Evolutionary conservation across 352 stramenopile genomes (phyloP).

Genomic region (Elongisporangium prolatum): DNA sequence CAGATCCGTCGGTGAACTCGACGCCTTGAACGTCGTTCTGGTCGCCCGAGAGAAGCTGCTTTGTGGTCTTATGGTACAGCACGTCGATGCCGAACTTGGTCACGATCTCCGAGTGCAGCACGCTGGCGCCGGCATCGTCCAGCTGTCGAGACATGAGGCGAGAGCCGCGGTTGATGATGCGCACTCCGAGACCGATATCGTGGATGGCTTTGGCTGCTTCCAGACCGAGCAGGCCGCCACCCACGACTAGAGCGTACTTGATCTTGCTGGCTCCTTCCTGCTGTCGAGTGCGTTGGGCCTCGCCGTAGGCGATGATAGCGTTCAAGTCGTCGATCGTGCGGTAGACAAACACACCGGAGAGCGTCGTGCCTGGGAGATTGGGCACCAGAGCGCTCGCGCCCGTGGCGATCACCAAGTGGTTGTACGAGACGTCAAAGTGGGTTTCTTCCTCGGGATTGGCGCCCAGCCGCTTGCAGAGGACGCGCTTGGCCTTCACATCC

Average conservation of each 20-base stretch:
- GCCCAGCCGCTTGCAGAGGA: slow-evolving; percentile 37
- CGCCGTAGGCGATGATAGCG: slow-evolving; percentile 78
- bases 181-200: slow-evolving; percentile 83
- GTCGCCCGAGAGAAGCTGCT: slow-evolving; percentile 36
- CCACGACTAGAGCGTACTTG: slow-evolving; percentile 43
- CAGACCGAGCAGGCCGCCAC: slow-evolving; percentile 83
- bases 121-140: slow-evolving; percentile 85
- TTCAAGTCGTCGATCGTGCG: slow-evolving; percentile 91
- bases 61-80: slow-evolving; percentile 85
- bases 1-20: slow-evolving; percentile 79
- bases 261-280: slow-evolving; percentile 14
- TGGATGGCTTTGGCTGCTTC: slow-evolving; percentile 88
- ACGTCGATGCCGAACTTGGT: slow-evolving; percentile 78
- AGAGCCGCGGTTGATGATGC: slow-evolving; percentile 90
- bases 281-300: slow-evolving; percentile 38
- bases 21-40: slow-evolving; percentile 60
- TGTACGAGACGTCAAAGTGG: slow-evolving; percentile 67
- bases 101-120: slow-evolving; percentile 89
- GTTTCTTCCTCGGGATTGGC: slow-evolving; percentile 17
- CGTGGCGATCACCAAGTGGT: slow-evolving; percentile 88
- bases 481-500: slow-evolving; percentile 66
- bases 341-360: slow-evolving; percentile 91
- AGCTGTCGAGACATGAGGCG: slow-evolving; percentile 93
- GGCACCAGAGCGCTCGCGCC: slow-evolving; percentile 87
- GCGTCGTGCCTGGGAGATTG: slow-evolving; percentile 69